phyloP scores from a whole-genome alignment of 2,329 filamentous ascomycete genomes.

The Nemania diffusa region DNA sequence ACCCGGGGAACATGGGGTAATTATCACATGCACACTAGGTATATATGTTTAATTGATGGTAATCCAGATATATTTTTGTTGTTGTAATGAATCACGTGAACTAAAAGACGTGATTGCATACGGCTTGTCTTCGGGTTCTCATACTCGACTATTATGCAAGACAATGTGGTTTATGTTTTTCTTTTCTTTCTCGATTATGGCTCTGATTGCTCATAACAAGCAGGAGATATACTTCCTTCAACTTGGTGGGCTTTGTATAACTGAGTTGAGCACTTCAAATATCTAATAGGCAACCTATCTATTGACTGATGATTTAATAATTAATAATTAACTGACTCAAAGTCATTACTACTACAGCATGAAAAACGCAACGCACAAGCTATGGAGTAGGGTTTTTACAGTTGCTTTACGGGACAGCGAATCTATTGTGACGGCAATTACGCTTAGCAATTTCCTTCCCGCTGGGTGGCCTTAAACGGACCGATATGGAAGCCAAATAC shows the following conservation, averaged over 20 bases:
- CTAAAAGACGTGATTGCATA: background rate
- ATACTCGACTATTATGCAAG: background rate
- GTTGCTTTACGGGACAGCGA: background rate
- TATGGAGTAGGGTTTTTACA: too few relatives aligned
- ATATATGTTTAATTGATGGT: too few relatives aligned
- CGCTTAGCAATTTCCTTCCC: background rate
- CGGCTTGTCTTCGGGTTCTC: background rate
- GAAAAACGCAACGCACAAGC: too few relatives aligned
- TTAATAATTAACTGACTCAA: too few relatives aligned
- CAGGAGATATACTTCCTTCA: too few relatives aligned
- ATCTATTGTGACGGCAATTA: background rate
- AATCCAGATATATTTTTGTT: background rate
- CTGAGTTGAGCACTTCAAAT: too few relatives aligned
- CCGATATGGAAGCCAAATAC: background rate
- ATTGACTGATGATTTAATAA: too few relatives aligned
- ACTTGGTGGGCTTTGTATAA: too few relatives aligned
- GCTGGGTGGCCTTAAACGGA: background rate
- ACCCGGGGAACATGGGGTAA: constrained; percentile 23
- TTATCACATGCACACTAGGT: background rate
- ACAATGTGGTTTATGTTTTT: background rate
- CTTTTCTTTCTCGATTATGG: background rate
- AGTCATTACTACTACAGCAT: too few relatives aligned
- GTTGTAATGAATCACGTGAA: constrained; percentile 5
- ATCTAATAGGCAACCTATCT: too few relatives aligned
- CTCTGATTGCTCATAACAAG: too few relatives aligned